Evolutionary conservation across 208 protist genomes (phyloP).

Genomic region (Pavlovales sp.): DNA sequence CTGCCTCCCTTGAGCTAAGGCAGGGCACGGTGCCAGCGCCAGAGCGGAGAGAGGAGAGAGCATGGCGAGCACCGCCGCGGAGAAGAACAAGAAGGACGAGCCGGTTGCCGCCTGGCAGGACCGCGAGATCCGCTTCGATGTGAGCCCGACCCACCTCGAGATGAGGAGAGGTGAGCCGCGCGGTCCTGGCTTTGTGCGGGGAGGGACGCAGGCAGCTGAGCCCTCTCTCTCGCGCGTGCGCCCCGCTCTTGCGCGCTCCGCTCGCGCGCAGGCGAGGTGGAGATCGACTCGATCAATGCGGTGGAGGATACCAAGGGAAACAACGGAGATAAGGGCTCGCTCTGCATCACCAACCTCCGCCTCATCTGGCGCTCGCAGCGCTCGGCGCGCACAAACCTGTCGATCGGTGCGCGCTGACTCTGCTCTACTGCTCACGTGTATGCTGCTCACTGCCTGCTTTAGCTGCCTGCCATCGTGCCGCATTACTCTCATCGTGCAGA

Average conservation of each 20-base stretch:
- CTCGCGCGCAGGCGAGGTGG: slow-evolving; percentile 73
- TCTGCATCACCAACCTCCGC: slow-evolving; percentile 89
- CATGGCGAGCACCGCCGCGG: too few species aligned
- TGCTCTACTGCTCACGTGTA: background rate
- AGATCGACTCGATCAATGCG: slow-evolving; percentile 71
- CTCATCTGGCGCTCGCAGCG: slow-evolving; percentile 78
- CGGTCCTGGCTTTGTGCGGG: background rate
- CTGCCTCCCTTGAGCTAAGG: too few species aligned
- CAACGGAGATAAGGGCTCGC: slow-evolving; percentile 76
- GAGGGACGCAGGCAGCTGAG: too few species aligned
- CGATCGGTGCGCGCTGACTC: slow-evolving; percentile 38
- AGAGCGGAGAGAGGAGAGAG: too few species aligned
- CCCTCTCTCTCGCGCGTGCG: too few species aligned
- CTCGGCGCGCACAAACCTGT: slow-evolving; percentile 70
- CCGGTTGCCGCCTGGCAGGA: slow-evolving; percentile 79
- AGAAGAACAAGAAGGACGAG: background rate
- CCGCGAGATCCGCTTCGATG: slow-evolving; percentile 87
- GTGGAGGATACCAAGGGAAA: slow-evolving; percentile 92
- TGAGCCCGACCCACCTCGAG: slow-evolving; percentile 23
- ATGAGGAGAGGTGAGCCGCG: background rate
- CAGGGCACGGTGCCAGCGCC: too few species aligned
- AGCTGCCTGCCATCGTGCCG: slow-evolving; percentile 62
- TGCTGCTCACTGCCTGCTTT: background rate
- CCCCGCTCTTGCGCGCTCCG: too few species aligned
- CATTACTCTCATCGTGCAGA: too few species aligned